Percentiles rank a stretch among this genome's conserved stretches.
phyloP scores from a whole-genome alignment of 2,329 filamentous ascomycete genomes.

The Cryphonectria parasitica region DNA sequence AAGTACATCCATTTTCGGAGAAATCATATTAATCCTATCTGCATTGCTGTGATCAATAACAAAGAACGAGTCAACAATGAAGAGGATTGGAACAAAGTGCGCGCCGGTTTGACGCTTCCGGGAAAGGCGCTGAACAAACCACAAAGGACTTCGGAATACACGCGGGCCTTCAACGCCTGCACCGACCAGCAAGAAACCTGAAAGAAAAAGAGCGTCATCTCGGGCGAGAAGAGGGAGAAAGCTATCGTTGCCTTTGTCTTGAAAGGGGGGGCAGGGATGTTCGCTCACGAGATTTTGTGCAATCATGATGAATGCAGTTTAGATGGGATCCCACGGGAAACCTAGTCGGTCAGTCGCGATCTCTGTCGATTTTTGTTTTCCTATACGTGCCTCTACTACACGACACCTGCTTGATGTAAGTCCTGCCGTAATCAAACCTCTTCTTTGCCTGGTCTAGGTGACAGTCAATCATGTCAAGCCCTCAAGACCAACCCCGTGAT shows the following conservation, averaged over 20 bases:
- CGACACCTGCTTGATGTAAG: no score
- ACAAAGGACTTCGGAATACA: conserved; percentile 18
- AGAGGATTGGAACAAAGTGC: conserved; percentile 1
- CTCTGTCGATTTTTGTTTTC: not conserved
- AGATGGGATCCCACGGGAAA: not conserved
- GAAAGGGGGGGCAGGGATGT: not conserved
- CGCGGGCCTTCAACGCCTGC: not conserved
- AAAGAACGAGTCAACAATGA: not conserved
- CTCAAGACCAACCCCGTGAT: not conserved
- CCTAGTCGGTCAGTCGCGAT: not conserved
- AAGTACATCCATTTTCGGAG: conserved; percentile 16
- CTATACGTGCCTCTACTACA: not conserved
- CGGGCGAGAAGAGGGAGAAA: not conserved
- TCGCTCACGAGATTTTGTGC: not conserved
- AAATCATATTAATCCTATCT: not conserved
- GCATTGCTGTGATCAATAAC: not conserved
- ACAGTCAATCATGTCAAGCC: not conserved
- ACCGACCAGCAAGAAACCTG: not conserved
- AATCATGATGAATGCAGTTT: conserved; percentile 16
- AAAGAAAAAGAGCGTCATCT: conserved; percentile 9
- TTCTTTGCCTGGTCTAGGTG: not conserved
- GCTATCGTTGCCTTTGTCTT: conserved; percentile 18
- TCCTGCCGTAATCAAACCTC: not conserved
- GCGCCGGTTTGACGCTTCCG: conserved; percentile 24
- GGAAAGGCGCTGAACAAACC: conserved; percentile 4